phyloP scores from a whole-genome alignment of 805 yeast species.

The Candida taoyuanica region DNA sequence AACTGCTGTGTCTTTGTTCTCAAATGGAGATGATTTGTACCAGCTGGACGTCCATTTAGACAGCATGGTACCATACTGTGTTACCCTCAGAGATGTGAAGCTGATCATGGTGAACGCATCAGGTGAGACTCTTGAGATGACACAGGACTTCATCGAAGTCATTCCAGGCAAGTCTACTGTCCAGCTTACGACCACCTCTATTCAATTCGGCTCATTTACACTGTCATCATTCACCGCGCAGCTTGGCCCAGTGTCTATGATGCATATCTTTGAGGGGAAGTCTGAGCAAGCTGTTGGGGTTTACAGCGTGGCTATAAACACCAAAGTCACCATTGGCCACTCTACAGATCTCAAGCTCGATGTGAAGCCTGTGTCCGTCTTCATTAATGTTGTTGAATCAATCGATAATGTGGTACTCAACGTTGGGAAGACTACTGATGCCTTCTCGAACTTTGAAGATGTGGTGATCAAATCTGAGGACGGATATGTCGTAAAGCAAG shows the following conservation, averaged over 20 bases:
- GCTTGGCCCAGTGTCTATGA: constrained; percentile 25
- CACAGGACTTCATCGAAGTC: neutral
- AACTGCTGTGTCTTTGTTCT: constrained; percentile 6
- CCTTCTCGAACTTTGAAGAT: constrained; percentile 1
- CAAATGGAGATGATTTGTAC: constrained; percentile 14
- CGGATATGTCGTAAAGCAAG: neutral
- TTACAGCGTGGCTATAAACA: constrained; percentile 15
- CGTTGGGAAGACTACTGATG: constrained; percentile 9
- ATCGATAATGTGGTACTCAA: constrained; percentile 8
- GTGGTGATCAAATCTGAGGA: constrained; percentile 4
- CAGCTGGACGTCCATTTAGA: constrained; percentile 6
- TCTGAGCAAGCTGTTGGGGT: constrained; percentile 7
- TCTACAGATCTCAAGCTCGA: constrained; percentile 18
- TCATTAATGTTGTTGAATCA: constrained; percentile 8
- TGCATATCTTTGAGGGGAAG: constrained; percentile 18
- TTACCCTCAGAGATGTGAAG: constrained; percentile 10
- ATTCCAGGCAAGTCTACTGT: constrained; percentile 5
- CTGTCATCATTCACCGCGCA: constrained; percentile 25
- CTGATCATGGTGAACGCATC: constrained; percentile 20
- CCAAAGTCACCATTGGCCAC: constrained; percentile 14
- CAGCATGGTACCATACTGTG: constrained; percentile 4
- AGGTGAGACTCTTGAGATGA: constrained; percentile 12
- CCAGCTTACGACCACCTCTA: constrained; percentile 24
- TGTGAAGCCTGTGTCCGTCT: constrained; percentile 18
- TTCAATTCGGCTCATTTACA: constrained; percentile 34